Evolutionary conservation across 148 eudicot species (phyloP).

Genomic region (Euryodendron excelsum): DNA sequence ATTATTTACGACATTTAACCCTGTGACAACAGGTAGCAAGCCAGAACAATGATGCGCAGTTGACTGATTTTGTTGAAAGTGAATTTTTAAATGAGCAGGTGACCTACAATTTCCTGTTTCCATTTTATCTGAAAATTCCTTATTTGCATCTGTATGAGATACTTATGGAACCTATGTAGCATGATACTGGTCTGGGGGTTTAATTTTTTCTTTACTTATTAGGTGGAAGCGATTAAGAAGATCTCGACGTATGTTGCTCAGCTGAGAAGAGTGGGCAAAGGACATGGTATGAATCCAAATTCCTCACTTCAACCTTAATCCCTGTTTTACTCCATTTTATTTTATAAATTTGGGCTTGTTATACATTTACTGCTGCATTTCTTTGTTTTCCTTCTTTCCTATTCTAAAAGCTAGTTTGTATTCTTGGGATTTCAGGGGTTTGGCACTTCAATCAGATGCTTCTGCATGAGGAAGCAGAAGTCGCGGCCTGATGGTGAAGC

Average conservation of each 20-base stretch:
- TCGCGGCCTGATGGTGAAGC: conserved; percentile 32
- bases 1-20: neutral
- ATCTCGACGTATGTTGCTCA: conserved; percentile 74
- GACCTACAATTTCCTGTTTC: conserved; percentile 10
- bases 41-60: conserved; percentile 51
- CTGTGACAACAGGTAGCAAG: conserved; percentile 47
- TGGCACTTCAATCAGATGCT: conserved; percentile 92
- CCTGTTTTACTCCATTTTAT: neutral
- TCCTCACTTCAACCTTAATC: neutral
- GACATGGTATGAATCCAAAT: conserved; percentile 50
- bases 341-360: neutral
- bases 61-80: conserved; percentile 63
- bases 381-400: neutral
- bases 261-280: conserved; percentile 72
- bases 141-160: neutral
- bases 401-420: neutral
- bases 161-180: neutral
- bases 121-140: neutral
- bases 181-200: neutral
- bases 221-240: conserved; percentile 71
- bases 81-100: conserved; percentile 67
- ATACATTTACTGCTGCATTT: neutral
- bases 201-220: neutral
- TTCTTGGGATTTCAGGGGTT: conserved; percentile 48
- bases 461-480: conserved; percentile 34